Evolutionary conservation across 139 green algal species (phyloP), one percentile per base, ranked within the genome.

Genomic region (Yamagishiella unicocca): DNA sequence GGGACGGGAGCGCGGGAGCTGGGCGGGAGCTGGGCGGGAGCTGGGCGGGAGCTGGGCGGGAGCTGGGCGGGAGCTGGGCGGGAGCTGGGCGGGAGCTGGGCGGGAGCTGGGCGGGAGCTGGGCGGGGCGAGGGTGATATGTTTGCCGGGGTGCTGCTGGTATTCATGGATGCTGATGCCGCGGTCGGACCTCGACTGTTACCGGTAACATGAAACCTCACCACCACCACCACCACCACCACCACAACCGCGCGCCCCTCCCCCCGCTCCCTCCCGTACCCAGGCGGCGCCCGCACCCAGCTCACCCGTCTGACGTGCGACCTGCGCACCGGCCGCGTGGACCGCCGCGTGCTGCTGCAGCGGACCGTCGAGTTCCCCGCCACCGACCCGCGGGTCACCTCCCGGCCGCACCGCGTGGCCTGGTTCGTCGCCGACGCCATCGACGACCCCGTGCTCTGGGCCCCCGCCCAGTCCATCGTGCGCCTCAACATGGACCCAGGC

Each of bases 281-380:
- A 71, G 85, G 89, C 37, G 89, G 86, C 31, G 31, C 40, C 43
- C 75, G 87, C 27, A 84, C 82, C 45, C 87, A 95, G 53, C 89
- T 95, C 37, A 72, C 87, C n/a, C 89, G 94, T 22, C 54, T 95
- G 24, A 83, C 90, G 1, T 61, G 90, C 12, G 90, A 96, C 37
- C 66, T 96, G 38, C 67, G 73, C 64, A n/a, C 40, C 31, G 71
- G 76, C 42, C n/a, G 24, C 43, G 71, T 75, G 64, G 29, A 35
- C 42, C 90, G 80, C 42, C 33, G 12, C 7, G 73, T 75, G 54
- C 67, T 94, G 55, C 62, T 90, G 76, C 75, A 72, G 14, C 89
- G 91, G 54, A 94, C 92, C n/a, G 73, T 94, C n/a, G 94, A 96
- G 88, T 96, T 96, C 87, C 92, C 93, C 21, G 68, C 67, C 42